phyloP scores from a whole-genome alignment of 2,329 filamentous ascomycete genomes.

The Ceratocystis alfenasii region DNA sequence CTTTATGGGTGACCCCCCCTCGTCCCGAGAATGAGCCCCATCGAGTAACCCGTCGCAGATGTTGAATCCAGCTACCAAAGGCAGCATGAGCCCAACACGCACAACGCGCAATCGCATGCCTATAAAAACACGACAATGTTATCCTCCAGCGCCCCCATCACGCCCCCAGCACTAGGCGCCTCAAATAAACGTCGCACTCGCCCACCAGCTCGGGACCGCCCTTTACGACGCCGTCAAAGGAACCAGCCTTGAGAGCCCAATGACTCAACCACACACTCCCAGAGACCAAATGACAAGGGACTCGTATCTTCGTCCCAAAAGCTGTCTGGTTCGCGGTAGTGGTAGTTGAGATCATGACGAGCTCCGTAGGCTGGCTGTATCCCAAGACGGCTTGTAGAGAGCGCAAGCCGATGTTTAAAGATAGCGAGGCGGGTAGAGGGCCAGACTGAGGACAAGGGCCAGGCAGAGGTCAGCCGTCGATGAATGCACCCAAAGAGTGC shows the following conservation, averaged over 20 bases:
- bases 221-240: not conserved
- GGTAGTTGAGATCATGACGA: not conserved
- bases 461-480: constrained; percentile 34
- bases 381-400: constrained; percentile 20
- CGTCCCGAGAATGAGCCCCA: constrained; percentile 99
- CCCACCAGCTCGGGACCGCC: constrained; percentile 7
- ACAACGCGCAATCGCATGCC: constrained; percentile 87
- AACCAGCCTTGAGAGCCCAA: not conserved
- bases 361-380: not conserved
- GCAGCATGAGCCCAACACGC: constrained; percentile 26
- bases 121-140: constrained; percentile 86
- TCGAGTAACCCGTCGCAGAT: constrained; percentile 65
- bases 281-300: constrained; percentile 39
- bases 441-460: constrained; percentile 12
- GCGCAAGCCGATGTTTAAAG: constrained; percentile 23
- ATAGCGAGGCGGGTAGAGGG: not conserved
- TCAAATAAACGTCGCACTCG: constrained; percentile 14
- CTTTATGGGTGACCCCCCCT: constrained; percentile 45
- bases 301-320: constrained; percentile 74
- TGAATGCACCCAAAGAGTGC: constrained; percentile 24
- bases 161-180: constrained; percentile 27
- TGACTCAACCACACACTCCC: constrained; percentile 11
- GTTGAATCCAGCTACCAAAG: not conserved
- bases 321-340: not conserved
- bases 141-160: constrained; percentile 33